A percentile compares a stretch with the other conserved stretches of the same genome.
Evolutionary conservation across 257 asterid species (phyloP).

Genomic region (Linderniella brevidens): DNA sequence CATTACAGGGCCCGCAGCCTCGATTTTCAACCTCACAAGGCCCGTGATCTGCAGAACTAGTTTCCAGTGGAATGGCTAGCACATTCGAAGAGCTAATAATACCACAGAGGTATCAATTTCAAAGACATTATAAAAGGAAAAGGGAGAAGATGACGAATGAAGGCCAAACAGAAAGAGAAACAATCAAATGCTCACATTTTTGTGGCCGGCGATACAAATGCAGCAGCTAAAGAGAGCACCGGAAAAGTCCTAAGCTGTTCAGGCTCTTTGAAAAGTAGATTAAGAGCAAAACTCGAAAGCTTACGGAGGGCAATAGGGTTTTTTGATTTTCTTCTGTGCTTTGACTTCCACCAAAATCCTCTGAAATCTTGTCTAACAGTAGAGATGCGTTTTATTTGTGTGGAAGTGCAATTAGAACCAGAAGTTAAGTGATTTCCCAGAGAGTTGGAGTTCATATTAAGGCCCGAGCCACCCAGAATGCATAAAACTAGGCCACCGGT

Average conservation of each 20-base stretch:
- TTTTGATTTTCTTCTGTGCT: slow-evolving; percentile 17
- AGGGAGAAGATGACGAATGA: neutral
- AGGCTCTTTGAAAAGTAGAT: slow-evolving; percentile 40
- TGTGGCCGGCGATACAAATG: slow-evolving; percentile 53
- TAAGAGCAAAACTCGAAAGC: slow-evolving; percentile 44
- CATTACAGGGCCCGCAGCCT: slow-evolving; percentile 29
- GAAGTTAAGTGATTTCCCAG: slow-evolving; percentile 24
- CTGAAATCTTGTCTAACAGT: slow-evolving; percentile 24
- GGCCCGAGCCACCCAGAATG: slow-evolving; percentile 49
- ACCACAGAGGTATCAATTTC: slow-evolving; percentile 5
- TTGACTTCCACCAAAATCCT: slow-evolving; percentile 30
- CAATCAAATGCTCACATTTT: slow-evolving; percentile 39
- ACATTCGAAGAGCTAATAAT: slow-evolving; percentile 39
- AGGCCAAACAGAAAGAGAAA: neutral
- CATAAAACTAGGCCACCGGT: slow-evolving; percentile 57
- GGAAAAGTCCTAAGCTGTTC: slow-evolving; percentile 49
- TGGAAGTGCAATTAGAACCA: slow-evolving; percentile 13
- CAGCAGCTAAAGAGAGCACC: slow-evolving; percentile 54
- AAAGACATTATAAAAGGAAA: slow-evolving; percentile 7
- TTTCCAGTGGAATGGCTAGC: slow-evolving; percentile 38
- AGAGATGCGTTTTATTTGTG: slow-evolving; percentile 26
- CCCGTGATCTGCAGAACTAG: slow-evolving; percentile 27
- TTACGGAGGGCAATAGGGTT: slow-evolving; percentile 29
- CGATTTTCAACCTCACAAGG: slow-evolving; percentile 55
- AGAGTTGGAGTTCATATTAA: slow-evolving; percentile 16